Base-by-base conservation (phyloP, 129 eudicot species). In the Scalesia atractyloides region DNA sequence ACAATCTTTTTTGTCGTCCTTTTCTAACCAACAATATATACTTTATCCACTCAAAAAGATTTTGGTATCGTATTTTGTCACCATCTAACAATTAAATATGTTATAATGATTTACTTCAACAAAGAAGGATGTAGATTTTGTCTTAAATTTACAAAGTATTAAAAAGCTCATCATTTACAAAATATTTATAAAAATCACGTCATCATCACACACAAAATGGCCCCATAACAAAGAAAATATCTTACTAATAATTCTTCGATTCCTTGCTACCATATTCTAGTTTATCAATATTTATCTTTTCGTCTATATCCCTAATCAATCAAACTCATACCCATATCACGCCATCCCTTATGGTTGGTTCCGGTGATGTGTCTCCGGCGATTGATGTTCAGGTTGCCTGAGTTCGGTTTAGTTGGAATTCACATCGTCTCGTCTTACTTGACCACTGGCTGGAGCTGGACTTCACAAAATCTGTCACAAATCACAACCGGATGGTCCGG, bases 301-400 rank as follows among this genome's bases (percentile, higher is more conserved):
- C 57, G 65, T 6, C 57, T 56, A 57, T 33, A 57, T 18, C 46
- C 68, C 44, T 18, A 46, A 51, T 34, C n/a, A 26, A 26, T n/a
- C 34, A 33, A 24, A 47, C 74, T 5, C 2, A 9, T 11, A 19
- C 16, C 16, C 59, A 41, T 26, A 13, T 8, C 19, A 72, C 13
- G 62, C n/a, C 64, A 54, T 19, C 54, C 10, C 70, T 47, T 48
- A 59, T 60, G 70, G 56, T 76, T n/a, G 43, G 2, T 37, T 19
- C 16, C 47, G 18, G 52, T 17, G 30, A 80, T 86, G 91, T 68
- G 76, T 65, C 74, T 74, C 73, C 58, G 67, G 69, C 47, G 78
- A 24, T 76, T 87, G 51, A 69, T 75, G 24, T 79, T 90, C 63
- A 9, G 89, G 26, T 75, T 81, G 91, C 87, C 80, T 9, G 87